Conservation (phyloP, 169 alveolate species). For the Plasmodium reichenowi region DNA sequence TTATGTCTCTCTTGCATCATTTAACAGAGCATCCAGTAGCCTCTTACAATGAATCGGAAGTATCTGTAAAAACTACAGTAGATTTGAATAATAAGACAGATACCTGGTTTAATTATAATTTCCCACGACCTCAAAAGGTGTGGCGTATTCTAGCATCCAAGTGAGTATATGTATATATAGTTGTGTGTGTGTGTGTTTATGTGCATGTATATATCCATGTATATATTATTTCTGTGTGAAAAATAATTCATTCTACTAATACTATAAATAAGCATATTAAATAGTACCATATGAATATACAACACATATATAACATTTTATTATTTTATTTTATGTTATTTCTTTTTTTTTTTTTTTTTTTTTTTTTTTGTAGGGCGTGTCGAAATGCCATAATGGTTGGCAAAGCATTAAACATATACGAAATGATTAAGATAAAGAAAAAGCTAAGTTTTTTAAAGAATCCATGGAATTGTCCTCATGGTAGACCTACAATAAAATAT, state of each 20-base stretch:
- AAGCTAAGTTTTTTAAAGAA: conserved; percentile 91
- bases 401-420: conserved; percentile 86
- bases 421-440: conserved; percentile 91
- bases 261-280: background rate
- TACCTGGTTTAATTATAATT: conserved; percentile 56
- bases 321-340: conserved; percentile 31
- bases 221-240: conserved; percentile 74
- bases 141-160: conserved; percentile 78
- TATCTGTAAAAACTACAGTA: conserved; percentile 6
- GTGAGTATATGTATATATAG: conserved; percentile 82
- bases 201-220: conserved; percentile 85
- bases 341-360: conserved; percentile 24
- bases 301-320: background rate
- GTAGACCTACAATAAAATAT: conserved; percentile 97
- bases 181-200: conserved; percentile 10
- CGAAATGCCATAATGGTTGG: conserved; percentile 98
- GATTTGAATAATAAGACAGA: conserved; percentile 22
- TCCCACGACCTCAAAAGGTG: conserved; percentile 77
- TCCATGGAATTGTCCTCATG: conserved; percentile 99
- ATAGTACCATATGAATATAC: too few species aligned
- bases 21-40: conserved; percentile 45
- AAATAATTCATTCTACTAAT: background rate
- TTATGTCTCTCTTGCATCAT: conserved; percentile 62
- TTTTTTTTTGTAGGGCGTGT: conserved; percentile 93
- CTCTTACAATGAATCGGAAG: conserved; percentile 2